Evolutionary conservation across 164 flowering plant species (phyloP), one percentile per base, ranked within the genome.

Genomic region (Liquidambar formosana): DNA sequence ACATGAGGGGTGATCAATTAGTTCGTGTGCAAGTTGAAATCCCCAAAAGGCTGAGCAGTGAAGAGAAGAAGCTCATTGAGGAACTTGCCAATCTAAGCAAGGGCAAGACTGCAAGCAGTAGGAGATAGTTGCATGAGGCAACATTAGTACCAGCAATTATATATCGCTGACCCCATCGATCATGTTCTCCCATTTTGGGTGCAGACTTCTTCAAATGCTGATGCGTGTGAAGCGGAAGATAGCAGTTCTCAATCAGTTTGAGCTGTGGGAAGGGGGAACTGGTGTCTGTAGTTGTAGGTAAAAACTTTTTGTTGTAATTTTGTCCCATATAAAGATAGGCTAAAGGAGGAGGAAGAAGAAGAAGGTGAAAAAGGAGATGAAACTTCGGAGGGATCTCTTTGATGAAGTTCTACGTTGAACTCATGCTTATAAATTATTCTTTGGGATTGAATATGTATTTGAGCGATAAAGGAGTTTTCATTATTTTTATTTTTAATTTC

Each of bases 1-100:
- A 89, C 74, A 79, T 80, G 84, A 89, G 99, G 63, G 99, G 97
- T 4, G 97, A 95, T 71, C 99, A 95, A 79, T 76, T 95, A 73
- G 99, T 95, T 4, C 80, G 85, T 8, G 94, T 95, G 44, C 96
- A 93, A 73, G 96, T 95, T 8, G 99, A 91, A 73, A 93, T 95
- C 54, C 99, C 99, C 0, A 91, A 90, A 71, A 75, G 88, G 73
- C 67, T 93, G 72, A 93, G 90, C 66, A 69, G 75, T 10, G 97
- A 93, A 58, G 99, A 95, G 82, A 86, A 77, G 78, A 93, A 91
- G 78, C 91, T 93, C 19, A 74, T 95, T 2, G 96, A 95, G 78
- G 92, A 95, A 76, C 90, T 95, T 45, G 85, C 96, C 12, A 77
- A 73, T 57, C 78, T 93, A 15, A 85, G 77, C 79, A 95, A 92